Evolutionary conservation across 2,329 filamentous ascomycete species (phyloP).

Genomic region (Xylaria sp.): DNA sequence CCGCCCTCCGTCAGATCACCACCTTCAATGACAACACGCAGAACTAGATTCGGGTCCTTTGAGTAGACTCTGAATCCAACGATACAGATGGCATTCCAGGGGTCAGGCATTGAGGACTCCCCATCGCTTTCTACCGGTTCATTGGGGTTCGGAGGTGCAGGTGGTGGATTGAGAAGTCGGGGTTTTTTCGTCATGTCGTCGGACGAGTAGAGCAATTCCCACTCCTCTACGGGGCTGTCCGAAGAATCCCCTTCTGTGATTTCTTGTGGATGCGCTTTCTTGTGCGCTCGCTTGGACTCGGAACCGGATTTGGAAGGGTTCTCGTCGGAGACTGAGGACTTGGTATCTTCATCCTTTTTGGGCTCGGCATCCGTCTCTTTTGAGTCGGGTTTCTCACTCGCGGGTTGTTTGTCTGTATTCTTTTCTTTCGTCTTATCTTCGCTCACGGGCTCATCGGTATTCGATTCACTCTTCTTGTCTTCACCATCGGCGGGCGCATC

Average conservation of each 20-base stretch:
- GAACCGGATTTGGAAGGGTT: not conserved
- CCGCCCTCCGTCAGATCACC: conserved; percentile 48
- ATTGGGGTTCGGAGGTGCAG: conserved; percentile 21
- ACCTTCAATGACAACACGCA: conserved; percentile 53
- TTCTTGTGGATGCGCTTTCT: conserved; percentile 15
- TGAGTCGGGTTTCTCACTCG: conserved; percentile 11
- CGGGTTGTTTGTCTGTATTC: conserved; percentile 10
- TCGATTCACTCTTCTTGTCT: conserved; percentile 27
- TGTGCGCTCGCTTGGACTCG: not conserved
- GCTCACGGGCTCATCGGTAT: conserved; percentile 14
- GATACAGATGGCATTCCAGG: conserved; percentile 41
- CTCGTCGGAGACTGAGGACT: conserved; percentile 1
- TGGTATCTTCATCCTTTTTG: conserved; percentile 7
- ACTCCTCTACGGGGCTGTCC: conserved; percentile 55
- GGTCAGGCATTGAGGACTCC: conserved; percentile 38
- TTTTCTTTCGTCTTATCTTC: conserved; percentile 29
- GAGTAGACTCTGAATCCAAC: conserved; percentile 39
- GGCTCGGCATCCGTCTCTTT: conserved; percentile 6
- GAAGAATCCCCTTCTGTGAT: conserved; percentile 50
- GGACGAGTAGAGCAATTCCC: conserved; percentile 53
- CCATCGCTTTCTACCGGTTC: conserved; percentile 34
- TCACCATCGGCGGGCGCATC: conserved; percentile 27
- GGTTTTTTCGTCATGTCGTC: conserved; percentile 54
- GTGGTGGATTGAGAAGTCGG: conserved; percentile 32
- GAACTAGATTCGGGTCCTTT: conserved; percentile 45